Evolutionary conservation across 2,329 filamentous ascomycete genomes (phyloP), one percentile per base, ranked within the genome.

Genomic region (Chaetothyriales sp.): DNA sequence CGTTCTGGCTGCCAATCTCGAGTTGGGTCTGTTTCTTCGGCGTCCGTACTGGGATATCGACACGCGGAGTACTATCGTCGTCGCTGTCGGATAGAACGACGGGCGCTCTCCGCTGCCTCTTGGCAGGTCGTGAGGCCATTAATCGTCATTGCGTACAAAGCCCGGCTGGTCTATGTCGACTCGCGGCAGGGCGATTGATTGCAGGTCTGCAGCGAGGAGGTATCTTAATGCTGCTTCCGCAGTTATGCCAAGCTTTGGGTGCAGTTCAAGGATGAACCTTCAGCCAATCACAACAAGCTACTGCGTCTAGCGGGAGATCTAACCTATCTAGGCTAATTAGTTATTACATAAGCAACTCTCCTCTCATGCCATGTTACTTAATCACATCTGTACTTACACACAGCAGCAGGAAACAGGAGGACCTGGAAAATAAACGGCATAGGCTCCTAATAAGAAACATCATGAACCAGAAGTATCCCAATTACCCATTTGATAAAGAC

Each of bases 81-180:
- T 54, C 53, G 25, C 56, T 56, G 46, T 60, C 58, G 8, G 57
- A 59, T 19, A 56, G 50, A 6, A 57, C 53, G 42, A 55, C 49
- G 42, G 55, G 59, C 22, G 57, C 55, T 47, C 57, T 51, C 55
- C 58, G 58, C 51, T 59, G 57, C 54, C 58, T 49, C 53, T 60
- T 60, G 51, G 58, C 57, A 59, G 58, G 58, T 48, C 58, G 57
- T 44, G 53, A 51, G 50, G 55, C 56, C 56, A 58, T 58, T 51
- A 22, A 49, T 46, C 45, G 50, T 50, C 55, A 57, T 57, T 18
- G 39, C 43, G 48, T 15, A 45, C 32, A 39, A 39, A 10, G 32
- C 32, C 10, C n/a, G n/a, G n/a, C n/a, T n/a, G 15, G 32, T 15
- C 32, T 39, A 15, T 39, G 32, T 39, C 32, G 32, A 39, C 32